Base-by-base conservation (phyloP, 345 rosid species). In the Gossypioides kirkii region DNA sequence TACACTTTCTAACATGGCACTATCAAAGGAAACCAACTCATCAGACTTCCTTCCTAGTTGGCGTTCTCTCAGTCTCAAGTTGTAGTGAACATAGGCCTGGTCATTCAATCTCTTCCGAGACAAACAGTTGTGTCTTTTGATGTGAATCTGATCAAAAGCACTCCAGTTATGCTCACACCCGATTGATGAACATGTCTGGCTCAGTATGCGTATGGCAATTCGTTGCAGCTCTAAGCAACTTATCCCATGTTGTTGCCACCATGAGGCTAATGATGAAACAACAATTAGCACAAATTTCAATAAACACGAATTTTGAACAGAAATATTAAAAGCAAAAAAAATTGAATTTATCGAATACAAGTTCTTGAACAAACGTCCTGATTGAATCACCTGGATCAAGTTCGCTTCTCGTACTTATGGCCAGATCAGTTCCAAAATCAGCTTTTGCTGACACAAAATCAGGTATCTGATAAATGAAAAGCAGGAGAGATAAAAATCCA, bases 171-270 rank as follows among this genome's bases (percentile, higher is more conserved):
- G 91, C 72, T 91, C 90, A 61, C 96, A 93, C 58, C 90, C 92
- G 42, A 88, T 26, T 52, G 94, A 89, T 1, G 94, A 89, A 77
- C 97, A 88, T 0, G 90, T 86, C 82, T 93, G 98, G 83, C 98
- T 94, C 73, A 94, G 82, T 80, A 94, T 86, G 71, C 92, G 86
- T 70, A 92, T 80, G 16, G 97, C 98, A 42, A 94, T 89, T 69
- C 86, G 83, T 74, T 89, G 98, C 45, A 94, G 92, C 75, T 94
- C 95, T 77, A 85, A 85, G 89, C 97, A 91, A 79, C 90, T 83
- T 81, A 80, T 89, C 74, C 93, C 93, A 67, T 89, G 93, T 56
- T 85, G 90, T 77, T 85, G 93, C 93, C 98, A 93, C 98, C 98
- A 93, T 28, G 89, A 86, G 6, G 96, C 90, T 90, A 77, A 73